Conservation (phyloP, 1,284 basidiomycete species). For the Leccinum holopus region DNA sequence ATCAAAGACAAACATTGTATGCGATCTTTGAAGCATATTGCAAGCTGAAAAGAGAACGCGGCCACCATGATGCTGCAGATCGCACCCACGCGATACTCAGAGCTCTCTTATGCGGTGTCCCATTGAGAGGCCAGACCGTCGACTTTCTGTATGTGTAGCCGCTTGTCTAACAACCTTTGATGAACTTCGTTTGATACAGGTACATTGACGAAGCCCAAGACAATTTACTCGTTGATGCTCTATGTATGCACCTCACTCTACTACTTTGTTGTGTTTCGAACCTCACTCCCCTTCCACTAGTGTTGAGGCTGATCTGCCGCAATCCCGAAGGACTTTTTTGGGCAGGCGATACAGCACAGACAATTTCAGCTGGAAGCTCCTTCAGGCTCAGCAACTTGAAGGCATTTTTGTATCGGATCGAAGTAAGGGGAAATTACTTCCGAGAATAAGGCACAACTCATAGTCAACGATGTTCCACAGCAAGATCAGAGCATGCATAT, state of each 20-base stretch:
- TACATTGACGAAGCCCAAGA: conserved; percentile 77
- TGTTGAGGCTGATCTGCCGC: conserved; percentile 56
- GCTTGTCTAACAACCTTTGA: neutral
- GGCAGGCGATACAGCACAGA: conserved; percentile 80
- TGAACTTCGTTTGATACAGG: conserved; percentile 34
- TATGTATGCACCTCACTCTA: conserved; percentile 40
- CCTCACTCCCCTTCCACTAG: conserved; percentile 35
- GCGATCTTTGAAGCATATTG: conserved; percentile 55
- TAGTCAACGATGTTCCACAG: conserved; percentile 11
- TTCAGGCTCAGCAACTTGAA: conserved; percentile 74
- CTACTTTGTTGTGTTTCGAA: neutral
- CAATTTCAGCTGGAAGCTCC: conserved; percentile 68
- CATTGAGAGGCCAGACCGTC: conserved; percentile 43
- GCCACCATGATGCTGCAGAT: conserved; percentile 62
- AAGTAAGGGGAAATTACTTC: conserved; percentile 39
- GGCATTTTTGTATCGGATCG: conserved; percentile 58
- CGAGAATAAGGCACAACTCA: neutral
- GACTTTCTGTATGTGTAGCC: conserved; percentile 53
- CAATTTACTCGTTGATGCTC: conserved; percentile 64
- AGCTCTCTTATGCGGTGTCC: conserved; percentile 30
- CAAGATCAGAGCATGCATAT: conserved; percentile 17
- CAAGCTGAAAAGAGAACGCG: conserved; percentile 42
- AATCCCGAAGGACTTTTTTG: conserved; percentile 72
- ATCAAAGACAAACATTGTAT: conserved; percentile 50
- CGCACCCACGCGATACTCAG: conserved; percentile 58